Base-by-base conservation (phyloP, 768 basidiomycete genomes). In the Thelephora ganbajun region DNA sequence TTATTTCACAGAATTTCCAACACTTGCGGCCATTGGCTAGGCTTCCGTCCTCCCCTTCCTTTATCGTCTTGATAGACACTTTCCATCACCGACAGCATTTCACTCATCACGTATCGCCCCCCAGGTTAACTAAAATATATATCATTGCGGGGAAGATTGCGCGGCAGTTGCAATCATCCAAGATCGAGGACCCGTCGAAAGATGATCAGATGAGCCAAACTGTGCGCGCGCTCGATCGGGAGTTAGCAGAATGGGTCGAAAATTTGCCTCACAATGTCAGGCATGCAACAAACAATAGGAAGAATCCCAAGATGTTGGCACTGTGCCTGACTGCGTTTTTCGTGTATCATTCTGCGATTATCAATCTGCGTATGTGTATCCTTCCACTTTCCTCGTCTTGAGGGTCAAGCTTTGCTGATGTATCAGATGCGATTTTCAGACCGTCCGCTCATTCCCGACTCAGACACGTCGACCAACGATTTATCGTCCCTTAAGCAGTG, bases 381-480 rank as follows among this genome's bases (percentile, higher is more conserved):
- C 9, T 9, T 30, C 26, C 9, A 30, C 9, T 30, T 30, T 9
- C 26, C 26, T 9, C 26, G 26, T 30, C 9, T 30, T 30, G 5
- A 4, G 26, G 30, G 50, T 35, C 35, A 14, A 14, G 14, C 26
- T 51, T 44, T 35, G 26, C 5, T 33, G 23, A 33, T 48, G 46
- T n/a, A 9, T 12, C 12, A 11, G 33, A 36, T 16, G 14, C 37
- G 20, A 12, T 39, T 30, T 34, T 2, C 39, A 55, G 54, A 55
- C 43, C 54, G 54, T 33, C 54, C 54, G 26, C 53, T 55, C 35
- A 54, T 54, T 16, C 53, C 54, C 6, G 54, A 55, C 46, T 34
- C 46, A 30, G 42, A 46, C 42, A 35, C 49, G 13, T 44, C 52
- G 11, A 43, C 35, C 23, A 44, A 55, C 39, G 39, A 41, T 51